Evolutionary conservation across 805 yeast species (phyloP), one percentile per base, ranked within the genome.

Genomic region (Scheffersomyces amazonensis): DNA sequence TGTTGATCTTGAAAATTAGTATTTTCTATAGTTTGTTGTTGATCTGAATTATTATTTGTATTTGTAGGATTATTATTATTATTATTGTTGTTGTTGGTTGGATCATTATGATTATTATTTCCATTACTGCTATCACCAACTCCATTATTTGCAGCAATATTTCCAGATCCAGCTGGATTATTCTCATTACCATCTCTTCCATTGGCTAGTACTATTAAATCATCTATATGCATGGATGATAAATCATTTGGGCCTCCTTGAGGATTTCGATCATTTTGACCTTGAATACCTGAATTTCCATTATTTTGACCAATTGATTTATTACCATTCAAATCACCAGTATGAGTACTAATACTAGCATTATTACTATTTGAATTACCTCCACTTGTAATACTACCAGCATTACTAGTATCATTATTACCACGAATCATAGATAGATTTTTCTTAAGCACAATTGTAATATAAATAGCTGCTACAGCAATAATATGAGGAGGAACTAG

Each of bases 401-500:
- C 51, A 41, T 32, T 48, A 37, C 29, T 50, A 40, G 34, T 49
- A 44, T 53, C 16, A 24, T 15, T 30, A 13, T 27, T 39, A 13
- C 41, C 34, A 24, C 41, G 31, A 4, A 58, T 46, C 5, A 52
- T 44, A 3, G 56, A 47, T 25, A 60, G 38, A 27, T 66, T 65
- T 37, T 63, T 66, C 44, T 75, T 74, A 32, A 85, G 58, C 17
- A 84, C 80, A 1, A 87, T 65, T 0, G 95, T 82, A 38, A 90
- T 70, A 60, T 87, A 89, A n/a, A 90, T 64, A 9, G 96, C 77
- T 0, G 93, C 78, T 28, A 84, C 62, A 3, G 97, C 95, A 7
- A 90, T 75, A 9, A 89, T 77, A 62, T 90, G 96, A 0, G 99
- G 99, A 0, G 98, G 91, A 46, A 78, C 82, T 12, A 90, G 56